Evolutionary conservation across 169 alveolate genomes (phyloP).

Genomic region (Pseudocohnilembus persalinus): DNA sequence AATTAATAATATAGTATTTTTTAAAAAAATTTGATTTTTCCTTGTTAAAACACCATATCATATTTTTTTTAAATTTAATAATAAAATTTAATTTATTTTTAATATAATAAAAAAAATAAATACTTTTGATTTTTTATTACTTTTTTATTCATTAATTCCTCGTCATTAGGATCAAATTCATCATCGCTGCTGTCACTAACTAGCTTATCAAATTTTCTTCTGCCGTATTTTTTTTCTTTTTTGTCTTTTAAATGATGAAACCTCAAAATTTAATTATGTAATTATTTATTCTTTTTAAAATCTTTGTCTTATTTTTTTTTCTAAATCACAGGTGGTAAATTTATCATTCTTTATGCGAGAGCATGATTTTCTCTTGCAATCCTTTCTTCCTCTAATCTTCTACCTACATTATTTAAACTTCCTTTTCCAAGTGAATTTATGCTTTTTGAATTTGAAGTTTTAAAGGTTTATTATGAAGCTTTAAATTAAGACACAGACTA

Average conservation of each 20-base stretch:
- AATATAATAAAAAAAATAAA: no score
- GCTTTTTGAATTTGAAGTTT: neutral
- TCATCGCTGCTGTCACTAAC: neutral
- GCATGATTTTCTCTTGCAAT: constrained; percentile 3
- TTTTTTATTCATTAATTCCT: constrained; percentile 26
- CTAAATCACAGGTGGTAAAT: constrained; percentile 24
- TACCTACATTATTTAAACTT: neutral
- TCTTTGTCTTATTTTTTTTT: constrained; percentile 7
- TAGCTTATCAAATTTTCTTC: neutral
- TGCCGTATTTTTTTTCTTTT: constrained; percentile 14
- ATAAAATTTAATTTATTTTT: no score
- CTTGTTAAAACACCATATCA: no score
- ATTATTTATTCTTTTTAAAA: constrained; percentile 10
- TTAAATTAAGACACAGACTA: neutral
- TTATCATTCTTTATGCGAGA: constrained; percentile 14
- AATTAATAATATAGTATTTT: no score
- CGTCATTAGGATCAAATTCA: constrained; percentile 20
- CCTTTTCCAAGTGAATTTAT: no score
- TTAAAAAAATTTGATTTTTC: no score
- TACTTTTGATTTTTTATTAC: neutral
- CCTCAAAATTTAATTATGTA: constrained; percentile 9
- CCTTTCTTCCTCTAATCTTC: constrained; percentile 16
- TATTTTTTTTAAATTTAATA: no score
- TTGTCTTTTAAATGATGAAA: constrained; percentile 12
- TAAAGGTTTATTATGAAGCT: neutral